phyloP scores from a whole-genome alignment of 2,329 filamentous ascomycete genomes.

The Cadophora malorum region DNA sequence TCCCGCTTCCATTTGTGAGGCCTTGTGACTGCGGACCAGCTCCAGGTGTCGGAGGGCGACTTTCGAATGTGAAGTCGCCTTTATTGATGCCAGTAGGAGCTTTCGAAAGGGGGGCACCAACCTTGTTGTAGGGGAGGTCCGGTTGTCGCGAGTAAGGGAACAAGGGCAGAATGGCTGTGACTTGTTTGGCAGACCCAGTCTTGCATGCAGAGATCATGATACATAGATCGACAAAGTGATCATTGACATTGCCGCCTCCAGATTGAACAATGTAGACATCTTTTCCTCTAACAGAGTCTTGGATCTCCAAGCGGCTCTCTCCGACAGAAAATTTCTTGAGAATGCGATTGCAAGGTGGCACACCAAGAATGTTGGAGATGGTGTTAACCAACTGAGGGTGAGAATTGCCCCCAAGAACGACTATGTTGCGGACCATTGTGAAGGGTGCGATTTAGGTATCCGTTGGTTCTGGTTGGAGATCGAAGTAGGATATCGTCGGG shows the following conservation, averaged over 20 bases:
- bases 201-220: constrained; percentile 99
- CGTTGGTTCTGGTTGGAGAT: constrained; percentile 19
- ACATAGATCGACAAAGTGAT: constrained; percentile 93
- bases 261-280: constrained; percentile 99
- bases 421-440: constrained; percentile 90
- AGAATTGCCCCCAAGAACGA: constrained; percentile 90
- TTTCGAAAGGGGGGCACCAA: constrained; percentile 84
- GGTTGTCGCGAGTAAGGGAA: constrained; percentile 98
- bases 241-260: constrained; percentile 90
- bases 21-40: constrained; percentile 73
- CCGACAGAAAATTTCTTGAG: constrained; percentile 93
- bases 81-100: constrained; percentile 57
- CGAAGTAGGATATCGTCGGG: constrained; percentile 24
- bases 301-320: constrained; percentile 93
- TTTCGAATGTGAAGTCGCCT: constrained; percentile 86
- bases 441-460: constrained; percentile 9
- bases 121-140: constrained; percentile 96
- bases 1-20: constrained; percentile 63
- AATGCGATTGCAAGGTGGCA: constrained; percentile 83
- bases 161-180: constrained; percentile 91
- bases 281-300: constrained; percentile 95
- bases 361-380: constrained; percentile 87
- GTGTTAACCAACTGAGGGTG: constrained; percentile 86
- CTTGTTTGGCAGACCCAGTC: constrained; percentile 86
- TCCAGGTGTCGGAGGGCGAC: constrained; percentile 83